phyloP scores from a whole-genome alignment of 352 stramenopile genomes.

The Phytophthora aleatoria region DNA sequence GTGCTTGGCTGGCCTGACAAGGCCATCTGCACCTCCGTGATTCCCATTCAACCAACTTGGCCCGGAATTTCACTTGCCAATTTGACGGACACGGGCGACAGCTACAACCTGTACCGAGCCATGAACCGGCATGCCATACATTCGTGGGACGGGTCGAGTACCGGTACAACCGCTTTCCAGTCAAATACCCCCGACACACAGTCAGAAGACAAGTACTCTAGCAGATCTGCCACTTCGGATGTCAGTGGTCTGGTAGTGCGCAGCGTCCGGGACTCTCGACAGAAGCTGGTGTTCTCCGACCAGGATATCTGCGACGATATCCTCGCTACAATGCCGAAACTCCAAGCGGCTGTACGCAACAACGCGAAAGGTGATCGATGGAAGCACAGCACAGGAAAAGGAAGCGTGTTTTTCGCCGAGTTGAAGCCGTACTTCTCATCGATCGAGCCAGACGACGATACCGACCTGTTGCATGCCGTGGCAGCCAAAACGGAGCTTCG shows the following conservation, averaged over 20 bases:
- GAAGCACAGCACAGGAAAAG: slow-evolving; percentile 41
- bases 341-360: slow-evolving; percentile 45
- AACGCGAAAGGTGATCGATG: slow-evolving; percentile 41
- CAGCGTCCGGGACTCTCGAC: slow-evolving; percentile 17
- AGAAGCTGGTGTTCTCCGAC: slow-evolving; percentile 50
- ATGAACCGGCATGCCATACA: slow-evolving; percentile 5
- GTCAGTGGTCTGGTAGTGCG: slow-evolving; percentile 28
- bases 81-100: background rate
- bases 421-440: slow-evolving; percentile 36
- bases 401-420: slow-evolving; percentile 51
- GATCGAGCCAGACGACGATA: slow-evolving; percentile 40
- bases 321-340: slow-evolving; percentile 58
- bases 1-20: slow-evolving; percentile 1
- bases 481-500: slow-evolving; percentile 57
- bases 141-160: background rate
- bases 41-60: too few species aligned
- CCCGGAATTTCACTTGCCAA: background rate
- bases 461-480: slow-evolving; percentile 51
- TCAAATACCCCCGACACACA: background rate
- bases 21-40: too few species aligned
- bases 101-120: background rate
- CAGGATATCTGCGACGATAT: slow-evolving; percentile 64
- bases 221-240: slow-evolving; percentile 12
- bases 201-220: slow-evolving; percentile 24
- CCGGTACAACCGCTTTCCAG: background rate